These are phyloP conservation scores for Goniomonas avonlea DNA, from an alignment of 78 protist genomes.

Conservation along the genomic window DNA sequence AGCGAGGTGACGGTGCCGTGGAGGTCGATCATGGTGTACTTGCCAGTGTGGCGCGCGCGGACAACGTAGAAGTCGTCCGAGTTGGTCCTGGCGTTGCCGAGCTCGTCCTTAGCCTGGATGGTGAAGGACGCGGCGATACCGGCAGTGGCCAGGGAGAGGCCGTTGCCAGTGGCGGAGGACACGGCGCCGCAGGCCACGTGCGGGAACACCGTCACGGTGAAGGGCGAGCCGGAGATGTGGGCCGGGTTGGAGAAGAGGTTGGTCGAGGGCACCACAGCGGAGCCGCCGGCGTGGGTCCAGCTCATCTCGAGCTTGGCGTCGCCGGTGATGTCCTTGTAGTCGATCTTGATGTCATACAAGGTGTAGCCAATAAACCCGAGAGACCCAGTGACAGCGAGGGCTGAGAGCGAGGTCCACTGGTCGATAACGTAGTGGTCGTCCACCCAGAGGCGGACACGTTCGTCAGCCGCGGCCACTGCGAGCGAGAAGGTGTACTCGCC, in stretches of 20 bases:
- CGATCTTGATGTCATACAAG: not conserved
- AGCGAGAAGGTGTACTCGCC: conserved; percentile 9
- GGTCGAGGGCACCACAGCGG: not conserved
- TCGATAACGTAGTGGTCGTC: conserved; percentile 9
- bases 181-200: not conserved
- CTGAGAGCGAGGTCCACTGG: conserved; percentile 18
- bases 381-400: not conserved
- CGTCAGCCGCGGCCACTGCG: not conserved
- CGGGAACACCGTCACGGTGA: conserved; percentile 5
- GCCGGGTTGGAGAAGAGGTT: not conserved
- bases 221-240: not conserved
- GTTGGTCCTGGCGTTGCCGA: conserved; percentile 11
- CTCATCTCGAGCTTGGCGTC: not conserved
- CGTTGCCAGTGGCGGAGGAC: not conserved
- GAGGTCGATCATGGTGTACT: not conserved
- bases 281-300: not conserved
- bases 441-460: conserved; percentile 17
- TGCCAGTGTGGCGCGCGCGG: conserved; percentile 6
- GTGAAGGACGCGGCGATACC: conserved; percentile 7
- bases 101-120: conserved; percentile 11
- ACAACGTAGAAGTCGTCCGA: not conserved
- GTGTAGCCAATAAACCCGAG: not conserved
- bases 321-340: not conserved
- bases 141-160: conserved; percentile 19
- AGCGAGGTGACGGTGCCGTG: conserved; percentile 7